These are phyloP conservation scores for Botrytis pseudocinerea DNA, from an alignment of 2,329 filamentous ascomycete genomes.

Conservation along the genomic window DNA sequence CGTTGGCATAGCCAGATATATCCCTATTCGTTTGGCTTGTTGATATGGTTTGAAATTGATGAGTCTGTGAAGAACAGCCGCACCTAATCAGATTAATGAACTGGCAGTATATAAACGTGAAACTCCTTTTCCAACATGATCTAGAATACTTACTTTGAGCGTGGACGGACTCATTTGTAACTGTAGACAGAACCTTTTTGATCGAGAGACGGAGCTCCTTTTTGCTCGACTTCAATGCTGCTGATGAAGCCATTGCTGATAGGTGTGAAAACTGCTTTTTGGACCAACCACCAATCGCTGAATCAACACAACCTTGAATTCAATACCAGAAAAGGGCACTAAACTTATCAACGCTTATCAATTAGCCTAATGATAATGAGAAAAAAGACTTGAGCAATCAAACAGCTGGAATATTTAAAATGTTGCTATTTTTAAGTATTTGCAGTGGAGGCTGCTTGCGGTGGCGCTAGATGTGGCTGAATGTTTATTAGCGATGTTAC, in stretches of 20 bases:
- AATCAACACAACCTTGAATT: background rate
- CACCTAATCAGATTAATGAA: slow-evolving; percentile 50
- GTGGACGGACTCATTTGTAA: slow-evolving; percentile 62
- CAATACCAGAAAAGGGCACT: background rate
- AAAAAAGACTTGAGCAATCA: background rate
- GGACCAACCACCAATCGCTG: background rate
- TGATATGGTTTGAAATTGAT: slow-evolving; percentile 71
- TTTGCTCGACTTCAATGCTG: slow-evolving; percentile 65
- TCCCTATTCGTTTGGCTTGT: slow-evolving; percentile 71
- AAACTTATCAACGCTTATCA: slow-evolving; percentile 6
- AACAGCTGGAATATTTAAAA: no score
- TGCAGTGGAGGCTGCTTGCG: background rate
- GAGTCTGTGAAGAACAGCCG: slow-evolving; percentile 63
- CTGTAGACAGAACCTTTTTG: slow-evolving; percentile 61
- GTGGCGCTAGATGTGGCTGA: slow-evolving; percentile 21
- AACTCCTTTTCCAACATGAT: background rate
- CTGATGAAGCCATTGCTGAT: slow-evolving; percentile 31
- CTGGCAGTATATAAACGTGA: slow-evolving; percentile 25
- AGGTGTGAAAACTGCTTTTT: background rate
- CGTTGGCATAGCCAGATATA: slow-evolving; percentile 91
- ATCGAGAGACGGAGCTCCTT: slow-evolving; percentile 72
- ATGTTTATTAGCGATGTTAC: slow-evolving; percentile 18
- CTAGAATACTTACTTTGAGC: slow-evolving; percentile 64
- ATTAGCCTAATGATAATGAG: background rate
- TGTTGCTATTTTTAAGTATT: slow-evolving; percentile 5